Evolutionary conservation across 2,329 filamentous ascomycete species (phyloP).

Genomic region (Trichoderma lentiforme): DNA sequence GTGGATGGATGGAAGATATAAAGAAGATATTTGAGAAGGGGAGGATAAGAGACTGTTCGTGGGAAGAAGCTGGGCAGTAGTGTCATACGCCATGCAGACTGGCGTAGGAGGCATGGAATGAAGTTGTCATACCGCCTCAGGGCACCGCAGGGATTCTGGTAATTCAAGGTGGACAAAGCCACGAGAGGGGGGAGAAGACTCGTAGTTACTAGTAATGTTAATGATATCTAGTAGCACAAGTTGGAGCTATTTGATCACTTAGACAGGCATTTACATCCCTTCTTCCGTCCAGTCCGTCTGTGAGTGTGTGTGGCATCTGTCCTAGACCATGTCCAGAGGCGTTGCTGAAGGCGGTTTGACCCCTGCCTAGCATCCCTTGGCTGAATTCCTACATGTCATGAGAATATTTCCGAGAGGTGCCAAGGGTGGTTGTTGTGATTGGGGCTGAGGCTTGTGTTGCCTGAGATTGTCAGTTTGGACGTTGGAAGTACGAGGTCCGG

Average conservation of each 20-base stretch:
- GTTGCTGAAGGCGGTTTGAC: not conserved
- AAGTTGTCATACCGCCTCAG: not conserved
- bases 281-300: not conserved
- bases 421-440: not conserved
- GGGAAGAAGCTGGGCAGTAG: not conserved
- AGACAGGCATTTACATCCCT: not conserved
- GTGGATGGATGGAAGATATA: not conserved
- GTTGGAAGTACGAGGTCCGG: not conserved
- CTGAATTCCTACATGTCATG: not conserved
- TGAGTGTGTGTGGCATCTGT: not conserved
- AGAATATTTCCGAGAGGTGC: not conserved
- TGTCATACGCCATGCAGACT: not conserved
- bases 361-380: not conserved
- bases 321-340: not conserved
- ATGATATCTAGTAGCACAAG: not conserved
- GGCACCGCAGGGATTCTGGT: not conserved
- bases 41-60: not conserved
- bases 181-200: not conserved
- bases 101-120: not conserved
- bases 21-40: not conserved
- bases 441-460: not conserved
- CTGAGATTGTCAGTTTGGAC: not conserved
- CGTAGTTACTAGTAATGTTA: not conserved
- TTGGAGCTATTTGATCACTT: not conserved
- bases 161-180: not conserved